Evolutionary conservation across 75 land plant species (phyloP), one percentile per base, ranked within the genome.

Genomic region (Pinus tabuliformis): DNA sequence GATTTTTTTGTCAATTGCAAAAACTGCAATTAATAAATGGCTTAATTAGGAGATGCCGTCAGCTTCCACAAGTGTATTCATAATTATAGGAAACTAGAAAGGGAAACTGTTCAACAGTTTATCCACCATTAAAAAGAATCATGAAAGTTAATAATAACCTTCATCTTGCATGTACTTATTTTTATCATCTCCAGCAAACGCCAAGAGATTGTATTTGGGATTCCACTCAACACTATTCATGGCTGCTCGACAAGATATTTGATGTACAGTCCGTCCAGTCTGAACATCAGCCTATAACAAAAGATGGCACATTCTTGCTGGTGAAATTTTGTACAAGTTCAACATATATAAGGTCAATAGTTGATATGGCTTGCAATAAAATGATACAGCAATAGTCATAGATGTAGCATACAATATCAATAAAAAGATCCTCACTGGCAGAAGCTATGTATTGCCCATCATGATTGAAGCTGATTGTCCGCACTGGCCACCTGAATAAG

Each of bases 181-280:
- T 78, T 97, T 94, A 78, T 97, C 95, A 83, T 97, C 99, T 39
- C 99, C 99, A 49, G 99, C 98, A 90, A 90, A 97, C 78, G 99
- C 99, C 68, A 97, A 83, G 20, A 97, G 79, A 58, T 97, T 97
- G 73, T 86, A 88, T 71, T 92, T 97, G 9, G 99, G 98, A 77
- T 94, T 97, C 99, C 99, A 94, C 72, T 94, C 99, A 11, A 94
- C 99, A 77, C 99, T 94, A 75, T 96, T 97, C 99, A 94, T 94
- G 36, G 99, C 98, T 81, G 99, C 99, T 52, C 88, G 80, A 72
- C 93, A 91, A 49, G 98, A 95, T 75, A 97, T 94, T 73, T 97
- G 98, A 82, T 94, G 89, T 4, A 97, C 89, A 14, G 99, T 86
- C 60, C 99, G 81, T 11, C 98, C 99, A 73, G 86, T 92, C 14